phyloP scores from a whole-genome alignment of 1,284 basidiomycete species.

The Trametes pubescens region DNA sequence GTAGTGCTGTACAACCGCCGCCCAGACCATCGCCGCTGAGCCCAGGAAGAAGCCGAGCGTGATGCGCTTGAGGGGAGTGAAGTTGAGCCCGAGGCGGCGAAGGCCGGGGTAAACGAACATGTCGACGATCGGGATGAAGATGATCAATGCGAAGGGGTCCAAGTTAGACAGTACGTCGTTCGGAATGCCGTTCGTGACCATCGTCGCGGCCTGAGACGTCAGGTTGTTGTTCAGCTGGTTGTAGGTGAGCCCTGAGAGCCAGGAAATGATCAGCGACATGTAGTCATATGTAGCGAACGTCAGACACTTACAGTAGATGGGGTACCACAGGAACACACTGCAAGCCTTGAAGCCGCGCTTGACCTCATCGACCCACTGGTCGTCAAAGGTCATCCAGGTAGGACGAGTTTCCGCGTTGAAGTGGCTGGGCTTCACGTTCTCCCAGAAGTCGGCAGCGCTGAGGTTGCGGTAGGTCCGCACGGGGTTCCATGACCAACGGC shows the following conservation, averaged over 20 bases:
- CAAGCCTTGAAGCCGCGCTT: conserved; percentile 87
- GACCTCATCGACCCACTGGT: conserved; percentile 86
- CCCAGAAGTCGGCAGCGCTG: conserved; percentile 79
- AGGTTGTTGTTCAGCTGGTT: conserved; percentile 84
- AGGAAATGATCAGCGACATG: conserved; percentile 3
- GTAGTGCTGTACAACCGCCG: conserved; percentile 76
- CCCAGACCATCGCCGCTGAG: conserved; percentile 68
- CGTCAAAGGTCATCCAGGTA: conserved; percentile 79
- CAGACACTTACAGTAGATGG: conserved; percentile 66
- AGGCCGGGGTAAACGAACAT: conserved; percentile 77
- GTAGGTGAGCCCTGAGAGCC: conserved; percentile 70
- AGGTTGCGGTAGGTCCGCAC: conserved; percentile 55
- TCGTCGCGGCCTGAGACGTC: conserved; percentile 78
- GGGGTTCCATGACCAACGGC: conserved; percentile 69
- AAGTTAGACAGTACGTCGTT: conserved; percentile 87
- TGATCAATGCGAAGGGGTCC: conserved; percentile 79
- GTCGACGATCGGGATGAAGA: conserved; percentile 79
- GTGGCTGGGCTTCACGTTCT: conserved; percentile 74
- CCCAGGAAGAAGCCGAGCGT: conserved; percentile 77
- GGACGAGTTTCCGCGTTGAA: conserved; percentile 53
- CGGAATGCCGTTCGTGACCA: conserved; percentile 77
- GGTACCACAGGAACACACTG: conserved; percentile 82
- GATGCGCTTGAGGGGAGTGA: conserved; percentile 80
- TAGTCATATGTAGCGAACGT: background rate
- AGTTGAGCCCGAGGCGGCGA: conserved; percentile 68